Conservation (phyloP, 768 basidiomycete species). For the Boletellus ananiceps region DNA sequence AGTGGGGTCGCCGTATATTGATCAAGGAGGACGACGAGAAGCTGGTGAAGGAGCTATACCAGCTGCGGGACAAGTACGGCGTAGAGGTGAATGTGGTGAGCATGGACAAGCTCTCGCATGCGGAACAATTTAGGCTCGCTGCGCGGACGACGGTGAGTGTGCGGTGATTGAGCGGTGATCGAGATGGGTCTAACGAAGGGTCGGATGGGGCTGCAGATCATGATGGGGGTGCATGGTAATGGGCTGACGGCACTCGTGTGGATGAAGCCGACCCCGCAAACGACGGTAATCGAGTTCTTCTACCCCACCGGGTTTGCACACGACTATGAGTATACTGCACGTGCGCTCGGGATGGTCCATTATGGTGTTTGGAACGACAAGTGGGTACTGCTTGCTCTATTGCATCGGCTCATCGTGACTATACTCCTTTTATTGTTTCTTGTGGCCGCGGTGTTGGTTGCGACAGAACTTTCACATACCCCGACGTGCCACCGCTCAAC, state of each 20-base stretch:
- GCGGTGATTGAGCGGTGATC: background rate
- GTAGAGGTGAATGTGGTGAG: slow-evolving; percentile 87
- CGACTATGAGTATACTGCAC: slow-evolving; percentile 79
- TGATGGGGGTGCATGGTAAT: slow-evolving; percentile 95
- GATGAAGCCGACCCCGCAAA: slow-evolving; percentile 82
- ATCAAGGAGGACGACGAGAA: slow-evolving; percentile 69
- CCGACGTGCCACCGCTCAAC: slow-evolving; percentile 58
- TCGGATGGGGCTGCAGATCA: slow-evolving; percentile 49
- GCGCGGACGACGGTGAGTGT: slow-evolving; percentile 76
- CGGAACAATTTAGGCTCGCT: slow-evolving; percentile 77
- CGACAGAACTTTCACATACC: slow-evolving; percentile 66
- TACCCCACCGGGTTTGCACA: slow-evolving; percentile 78
- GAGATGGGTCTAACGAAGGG: background rate
- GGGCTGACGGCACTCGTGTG: slow-evolving; percentile 84
- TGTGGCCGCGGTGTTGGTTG: background rate
- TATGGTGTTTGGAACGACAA: slow-evolving; percentile 79
- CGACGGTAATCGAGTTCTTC: slow-evolving; percentile 93
- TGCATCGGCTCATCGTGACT: background rate
- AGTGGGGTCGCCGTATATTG: slow-evolving; percentile 84
- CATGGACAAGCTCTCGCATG: slow-evolving; percentile 75
- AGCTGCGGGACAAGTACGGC: slow-evolving; percentile 63
- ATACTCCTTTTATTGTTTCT: background rate
- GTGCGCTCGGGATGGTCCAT: slow-evolving; percentile 79
- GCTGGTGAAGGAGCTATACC: slow-evolving; percentile 69
- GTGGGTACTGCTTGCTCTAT: slow-evolving; percentile 34